Percentiles rank a stretch among this genome's conserved stretches.
These are phyloP conservation scores for Spatholobus suberectus DNA, from an alignment of 306 rosid species.

Conservation along the genomic window DNA sequence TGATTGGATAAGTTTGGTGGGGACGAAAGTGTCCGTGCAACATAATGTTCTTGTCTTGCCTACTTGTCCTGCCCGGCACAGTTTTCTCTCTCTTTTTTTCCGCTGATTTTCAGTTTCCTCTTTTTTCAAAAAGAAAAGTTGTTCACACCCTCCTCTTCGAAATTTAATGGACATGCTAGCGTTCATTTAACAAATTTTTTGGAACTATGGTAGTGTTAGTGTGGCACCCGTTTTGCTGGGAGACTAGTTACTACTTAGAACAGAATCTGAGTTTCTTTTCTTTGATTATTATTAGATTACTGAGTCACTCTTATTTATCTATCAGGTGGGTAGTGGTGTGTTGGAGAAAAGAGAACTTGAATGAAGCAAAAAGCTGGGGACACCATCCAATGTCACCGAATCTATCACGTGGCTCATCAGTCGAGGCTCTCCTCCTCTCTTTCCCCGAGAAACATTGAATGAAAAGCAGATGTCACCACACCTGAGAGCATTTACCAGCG, in stretches of 20 bases:
- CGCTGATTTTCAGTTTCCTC: not conserved
- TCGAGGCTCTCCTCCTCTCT: constrained; percentile 50
- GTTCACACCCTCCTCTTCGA: not conserved
- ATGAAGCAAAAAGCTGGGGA: constrained; percentile 62
- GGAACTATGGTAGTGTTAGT: not conserved
- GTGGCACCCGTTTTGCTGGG: not conserved
- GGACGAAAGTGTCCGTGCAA: constrained; percentile 40
- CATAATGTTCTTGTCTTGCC: constrained; percentile 50
- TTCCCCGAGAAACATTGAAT: constrained; percentile 52
- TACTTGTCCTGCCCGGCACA: constrained; percentile 30
- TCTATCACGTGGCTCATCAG: constrained; percentile 77
- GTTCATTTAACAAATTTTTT: not conserved
- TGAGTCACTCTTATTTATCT: not conserved
- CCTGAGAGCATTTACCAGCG: constrained; percentile 43
- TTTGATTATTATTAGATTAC: not conserved
- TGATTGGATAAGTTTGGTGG: constrained; percentile 36
- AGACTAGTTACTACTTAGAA: not conserved
- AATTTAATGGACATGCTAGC: not conserved
- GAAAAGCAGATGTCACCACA: constrained; percentile 61
- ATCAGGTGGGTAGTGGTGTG: constrained; percentile 2
- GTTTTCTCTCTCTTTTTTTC: not conserved
- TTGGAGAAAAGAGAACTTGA: constrained; percentile 57
- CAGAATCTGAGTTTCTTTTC: not conserved
- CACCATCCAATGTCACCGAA: constrained; percentile 61
- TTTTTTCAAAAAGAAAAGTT: not conserved